Evolutionary conservation across 164 flowering plant species (phyloP), one percentile per base, ranked within the genome.

Genomic region (Macadamia integrifolia): DNA sequence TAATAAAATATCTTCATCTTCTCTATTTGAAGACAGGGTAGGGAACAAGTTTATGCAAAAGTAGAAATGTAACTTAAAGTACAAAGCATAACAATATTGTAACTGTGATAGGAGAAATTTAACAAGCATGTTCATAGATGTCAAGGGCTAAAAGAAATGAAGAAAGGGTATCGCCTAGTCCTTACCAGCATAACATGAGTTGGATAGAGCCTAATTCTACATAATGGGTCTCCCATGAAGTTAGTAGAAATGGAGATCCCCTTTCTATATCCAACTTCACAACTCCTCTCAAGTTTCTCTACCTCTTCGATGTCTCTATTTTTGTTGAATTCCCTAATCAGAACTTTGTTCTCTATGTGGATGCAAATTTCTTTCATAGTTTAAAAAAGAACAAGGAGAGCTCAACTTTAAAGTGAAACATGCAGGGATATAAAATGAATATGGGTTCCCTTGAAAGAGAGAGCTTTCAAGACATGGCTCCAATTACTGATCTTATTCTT

Each of bases 141-240:
- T 15, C 28, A 58, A 18, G 62, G 62, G 49, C 32, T 30, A 15
- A 11, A 40, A 30, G 32, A 61, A 60, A 13, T 13, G 32, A 55
- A 53, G 23, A 10, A 50, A 70, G 40, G 56, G 15, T n/a, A 66
- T 32, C 69, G 17, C n/a, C 66, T 32, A 32, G 57, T 53, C 77
- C 87, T 75, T 60, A 84, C 88, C 85, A 82, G 73, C 80, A 84
- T 76, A 62, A 84, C 69, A 75, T 79, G 84, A 69, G 69, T 59
- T 64, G 71, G 73, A 53, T 77, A 82, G 75, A 79, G 72, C 75
- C 83, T 82, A 70, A 84, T 75, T 79, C 88, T 84, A 75, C 78
- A 79, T 57, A 79, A 66, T 57, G 85, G 88, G 76, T 82, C 85
- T 62, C 78, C 78, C 79, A 78, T 71, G 77, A 77, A 79, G 76